Base-by-base conservation (phyloP, 108 stramenopile genomes). In the Nitzschia palea region DNA sequence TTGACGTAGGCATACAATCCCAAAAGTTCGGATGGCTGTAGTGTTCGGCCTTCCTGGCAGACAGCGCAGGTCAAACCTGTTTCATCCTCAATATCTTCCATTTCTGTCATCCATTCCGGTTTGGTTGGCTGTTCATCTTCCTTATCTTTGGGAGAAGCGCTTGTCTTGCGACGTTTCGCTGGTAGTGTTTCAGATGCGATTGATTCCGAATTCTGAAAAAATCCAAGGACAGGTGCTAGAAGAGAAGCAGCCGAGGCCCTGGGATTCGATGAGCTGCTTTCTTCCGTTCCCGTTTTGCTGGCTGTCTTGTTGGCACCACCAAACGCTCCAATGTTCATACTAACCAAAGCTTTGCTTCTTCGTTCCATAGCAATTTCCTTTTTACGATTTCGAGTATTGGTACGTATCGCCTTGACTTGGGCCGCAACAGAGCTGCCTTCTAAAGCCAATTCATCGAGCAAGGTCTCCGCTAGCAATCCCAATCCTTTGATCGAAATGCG, bases 71-170 rank as follows among this genome's bases (percentile, higher is more conserved):
- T 83, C 36, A 90, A 53, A 32, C 87, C 89, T 32, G 70, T 77
- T 71, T 94, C 93, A 31, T 94, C 93, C 43, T 84, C 93, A 71
- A 94, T 71, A 12, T 80, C 80, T 59, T 94, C 93, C 88, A 90
- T 86, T 57, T 94, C 93, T 10, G 71, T 68, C 80, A 94, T 81
- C 93, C 93, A 94, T 0, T 82, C 78, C 51, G 93, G 93, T 55
- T 73, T 78, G 33, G 50, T 52, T 5, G 72, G 44, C 40, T 44
- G 50, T 20, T 25, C 55, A n/a, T 30, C 44, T 4, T 59, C 55
- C 10, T 44, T 51, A 17, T 55, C 44, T 3, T 59, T 51, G 36
- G 54, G 44, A 31, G 55, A 15, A 15, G 34, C 29, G 12, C 44
- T 28, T 40, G 40, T 44, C 27, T 54, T 57, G 1, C 53, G 62